Evolutionary conservation across 2,329 filamentous ascomycete species (phyloP), one percentile per base, ranked within the genome.

Genomic region (Aspergillus flavus): DNA sequence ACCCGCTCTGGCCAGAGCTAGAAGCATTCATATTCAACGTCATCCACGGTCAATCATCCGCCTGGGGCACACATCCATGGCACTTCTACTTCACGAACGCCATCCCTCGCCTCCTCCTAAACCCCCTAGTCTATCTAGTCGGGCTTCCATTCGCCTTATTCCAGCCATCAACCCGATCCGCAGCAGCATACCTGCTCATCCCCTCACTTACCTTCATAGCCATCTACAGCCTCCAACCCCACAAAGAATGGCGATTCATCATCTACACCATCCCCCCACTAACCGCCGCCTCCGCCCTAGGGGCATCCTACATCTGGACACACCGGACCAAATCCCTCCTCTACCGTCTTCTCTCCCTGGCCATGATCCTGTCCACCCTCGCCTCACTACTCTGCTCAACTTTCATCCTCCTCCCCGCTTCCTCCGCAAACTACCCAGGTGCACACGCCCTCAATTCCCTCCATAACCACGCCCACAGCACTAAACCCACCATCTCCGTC

Each of bases 211-310:
- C 86, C 34, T 99, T 94, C 76, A 83, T 96, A 23, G 85, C 85
- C 5, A 77, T 96, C 50, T 98, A 97, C 82, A 97, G 93, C 66
- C 71, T 93, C 57, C 91, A 97, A 65, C 94, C 94, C 0, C 95
- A 99, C 81, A 99, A 99, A 76, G 95, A 99, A 80, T 91, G 93
- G 76, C 91, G 95, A 21, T 99, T 99, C 82, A 89, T 99, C 69
- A 88, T 98, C 71, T 98, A 98, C 79, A 85, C 88, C 58, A 84
- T 96, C 28, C 95, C 95, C 0, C 84, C 90, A 0, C 81, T 98
- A 34, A 97, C 94, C 0, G 90, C 90, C 12, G 86, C 89, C 3
- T 90, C 93, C 0, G 89, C 92, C 3, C 83, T 92, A 5, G 89
- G 89, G 23, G 92, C 93, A 16, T 86, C 87, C 61, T 89, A 88